These are phyloP conservation scores for Coprinopsis strossmayeri DNA, from an alignment of 768 basidiomycete genomes.

Conservation along the genomic window DNA sequence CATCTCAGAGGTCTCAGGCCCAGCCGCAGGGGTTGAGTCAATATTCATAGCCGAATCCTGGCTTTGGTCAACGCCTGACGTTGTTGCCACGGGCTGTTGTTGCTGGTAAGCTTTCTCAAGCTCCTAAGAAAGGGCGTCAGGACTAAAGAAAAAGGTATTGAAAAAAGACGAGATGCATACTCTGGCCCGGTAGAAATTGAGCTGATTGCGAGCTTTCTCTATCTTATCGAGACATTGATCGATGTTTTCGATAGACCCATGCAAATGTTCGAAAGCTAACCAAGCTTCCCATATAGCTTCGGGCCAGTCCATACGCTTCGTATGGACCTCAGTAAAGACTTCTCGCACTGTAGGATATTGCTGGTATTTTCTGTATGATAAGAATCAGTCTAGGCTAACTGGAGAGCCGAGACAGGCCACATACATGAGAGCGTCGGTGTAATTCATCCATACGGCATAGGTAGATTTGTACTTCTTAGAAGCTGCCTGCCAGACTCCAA, in stretches of 20 bases:
- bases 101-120: slow-evolving; percentile 44
- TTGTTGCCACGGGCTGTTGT: slow-evolving; percentile 9
- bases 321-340: slow-evolving; percentile 58
- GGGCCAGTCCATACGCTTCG: slow-evolving; percentile 87
- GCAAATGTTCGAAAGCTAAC: slow-evolving; percentile 78
- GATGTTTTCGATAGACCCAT: slow-evolving; percentile 66
- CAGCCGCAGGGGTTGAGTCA: slow-evolving; percentile 25
- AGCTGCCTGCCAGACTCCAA: slow-evolving; percentile 60
- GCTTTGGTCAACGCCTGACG: slow-evolving; percentile 36
- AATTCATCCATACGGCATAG: slow-evolving; percentile 71
- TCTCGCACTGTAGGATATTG: slow-evolving; percentile 56
- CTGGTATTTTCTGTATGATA: slow-evolving; percentile 38
- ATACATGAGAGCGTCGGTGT: slow-evolving; percentile 69
- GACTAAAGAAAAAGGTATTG: slow-evolving; percentile 2
- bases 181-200: slow-evolving; percentile 58
- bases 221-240: slow-evolving; percentile 58
- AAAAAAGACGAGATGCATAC: slow-evolving; percentile 27
- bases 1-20: slow-evolving; percentile 13
- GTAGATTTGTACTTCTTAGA: slow-evolving; percentile 62
- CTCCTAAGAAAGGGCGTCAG: slow-evolving; percentile 34
- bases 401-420: slow-evolving; percentile 10
- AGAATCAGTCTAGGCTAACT: neutral
- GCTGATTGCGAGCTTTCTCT: slow-evolving; percentile 55
- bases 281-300: slow-evolving; percentile 92
- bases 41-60: slow-evolving; percentile 40